These are phyloP conservation scores for Pachyrhizus erosus DNA, from an alignment of 306 rosid species.

Conservation along the genomic window DNA sequence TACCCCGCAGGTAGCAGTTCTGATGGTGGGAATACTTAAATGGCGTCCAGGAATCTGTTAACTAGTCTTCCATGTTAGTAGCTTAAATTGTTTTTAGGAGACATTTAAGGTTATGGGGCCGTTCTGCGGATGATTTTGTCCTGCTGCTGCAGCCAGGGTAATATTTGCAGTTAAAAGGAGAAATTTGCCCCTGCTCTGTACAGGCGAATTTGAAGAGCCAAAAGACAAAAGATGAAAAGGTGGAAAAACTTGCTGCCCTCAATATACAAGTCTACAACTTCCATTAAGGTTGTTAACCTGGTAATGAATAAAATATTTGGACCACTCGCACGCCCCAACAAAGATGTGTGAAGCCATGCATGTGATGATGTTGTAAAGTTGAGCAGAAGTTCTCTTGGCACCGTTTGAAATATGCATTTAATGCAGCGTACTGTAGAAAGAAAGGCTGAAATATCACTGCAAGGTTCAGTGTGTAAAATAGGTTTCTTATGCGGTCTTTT, in stretches of 20 bases:
- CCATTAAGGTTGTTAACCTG: not conserved
- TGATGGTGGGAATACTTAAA: constrained; percentile 63
- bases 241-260: not conserved
- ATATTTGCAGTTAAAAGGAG: not conserved
- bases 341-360: constrained; percentile 19
- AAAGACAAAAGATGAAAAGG: not conserved
- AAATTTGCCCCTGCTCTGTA: not conserved
- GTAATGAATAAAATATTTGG: constrained; percentile 6
- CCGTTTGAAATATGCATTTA: constrained; percentile 23
- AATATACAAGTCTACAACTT: not conserved
- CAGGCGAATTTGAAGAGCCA: not conserved
- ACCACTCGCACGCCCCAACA: constrained; percentile 19
- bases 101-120: not conserved
- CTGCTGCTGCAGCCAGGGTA: constrained; percentile 1
- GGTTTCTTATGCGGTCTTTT: constrained; percentile 29
- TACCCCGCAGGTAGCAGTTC: constrained; percentile 82
- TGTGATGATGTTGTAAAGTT: constrained; percentile 39
- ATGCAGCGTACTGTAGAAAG: constrained; percentile 34
- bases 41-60: constrained; percentile 18
- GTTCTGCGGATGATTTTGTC: not conserved
- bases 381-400: constrained; percentile 18
- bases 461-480: constrained; percentile 53
- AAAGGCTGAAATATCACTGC: not conserved
- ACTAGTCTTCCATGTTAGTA: constrained; percentile 33
- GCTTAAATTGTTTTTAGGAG: not conserved